Conservation (phyloP, 306 rosid species). For the apple (Malus domestica) region DNA sequence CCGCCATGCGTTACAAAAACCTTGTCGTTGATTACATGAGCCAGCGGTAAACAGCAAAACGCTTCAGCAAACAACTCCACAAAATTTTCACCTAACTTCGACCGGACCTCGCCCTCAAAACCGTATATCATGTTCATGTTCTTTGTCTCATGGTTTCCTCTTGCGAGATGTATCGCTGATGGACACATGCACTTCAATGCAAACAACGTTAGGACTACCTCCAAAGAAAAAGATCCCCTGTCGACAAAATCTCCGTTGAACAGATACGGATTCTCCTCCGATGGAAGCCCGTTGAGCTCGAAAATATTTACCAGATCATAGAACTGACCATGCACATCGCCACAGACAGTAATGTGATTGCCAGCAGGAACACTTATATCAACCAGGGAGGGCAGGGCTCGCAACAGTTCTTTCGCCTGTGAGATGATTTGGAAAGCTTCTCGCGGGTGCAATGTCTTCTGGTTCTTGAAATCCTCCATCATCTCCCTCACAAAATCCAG, state of each 20-base stretch:
- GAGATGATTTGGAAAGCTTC: slow-evolving; percentile 87
- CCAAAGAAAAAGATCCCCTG: slow-evolving; percentile 95
- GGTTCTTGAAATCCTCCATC: slow-evolving; percentile 95
- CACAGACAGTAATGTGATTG: slow-evolving; percentile 83
- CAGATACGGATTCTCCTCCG: slow-evolving; percentile 93
- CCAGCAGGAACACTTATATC: slow-evolving; percentile 69
- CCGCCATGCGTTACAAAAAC: slow-evolving; percentile 93
- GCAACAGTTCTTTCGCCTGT: slow-evolving; percentile 71
- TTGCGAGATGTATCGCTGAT: slow-evolving; percentile 84
- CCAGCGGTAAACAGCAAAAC: slow-evolving; percentile 86
- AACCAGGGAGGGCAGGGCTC: slow-evolving; percentile 80
- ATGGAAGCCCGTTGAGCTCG: slow-evolving; percentile 97
- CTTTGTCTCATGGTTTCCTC: slow-evolving; percentile 99
- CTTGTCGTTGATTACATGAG: slow-evolving; percentile 80
- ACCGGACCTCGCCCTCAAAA: slow-evolving; percentile 95
- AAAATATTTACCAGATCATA: slow-evolving; percentile 90
- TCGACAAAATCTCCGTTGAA: slow-evolving; percentile 98
- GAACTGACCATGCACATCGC: slow-evolving; percentile 99
- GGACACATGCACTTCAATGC: slow-evolving; percentile 98
- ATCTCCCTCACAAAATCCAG: slow-evolving; percentile 88
- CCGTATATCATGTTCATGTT: slow-evolving; percentile 99
- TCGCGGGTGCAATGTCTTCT: slow-evolving; percentile 77
- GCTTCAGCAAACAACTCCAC: slow-evolving; percentile 96
- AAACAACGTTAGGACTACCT: slow-evolving; percentile 90
- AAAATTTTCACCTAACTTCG: slow-evolving; percentile 72